Percentiles rank a stretch among this genome's conserved stretches.
phyloP scores from a whole-genome alignment of 208 protist species.

The Kentomonas sorsogonicus region DNA sequence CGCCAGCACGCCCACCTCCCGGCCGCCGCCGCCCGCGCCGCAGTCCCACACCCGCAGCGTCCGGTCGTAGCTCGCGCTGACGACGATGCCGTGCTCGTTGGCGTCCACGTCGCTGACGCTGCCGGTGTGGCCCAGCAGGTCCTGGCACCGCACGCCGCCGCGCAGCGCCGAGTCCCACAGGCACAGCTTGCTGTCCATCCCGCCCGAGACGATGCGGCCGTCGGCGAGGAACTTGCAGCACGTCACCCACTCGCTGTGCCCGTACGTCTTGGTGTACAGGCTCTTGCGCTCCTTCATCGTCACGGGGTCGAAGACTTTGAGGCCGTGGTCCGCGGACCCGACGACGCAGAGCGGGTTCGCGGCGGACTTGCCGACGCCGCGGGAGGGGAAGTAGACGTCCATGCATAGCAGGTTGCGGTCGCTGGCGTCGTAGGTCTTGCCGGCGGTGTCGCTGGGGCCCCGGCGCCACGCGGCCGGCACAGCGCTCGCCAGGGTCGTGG shows the following conservation, averaged over 20 bases:
- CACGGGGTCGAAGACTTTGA: conserved; percentile 75
- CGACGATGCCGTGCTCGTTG: conserved; percentile 19
- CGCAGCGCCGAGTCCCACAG: conserved; percentile 58
- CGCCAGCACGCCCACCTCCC: conserved; percentile 44
- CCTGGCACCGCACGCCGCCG: conserved; percentile 53
- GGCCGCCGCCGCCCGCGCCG: conserved; percentile 18
- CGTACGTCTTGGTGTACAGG: conserved; percentile 70
- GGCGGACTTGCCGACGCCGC: not conserved
- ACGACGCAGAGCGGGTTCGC: conserved; percentile 45
- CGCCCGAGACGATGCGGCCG: conserved; percentile 72
- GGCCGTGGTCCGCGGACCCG: conserved; percentile 80
- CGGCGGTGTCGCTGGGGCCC: conserved; percentile 43
- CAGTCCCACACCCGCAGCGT: conserved; percentile 79
- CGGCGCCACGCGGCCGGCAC: too few species aligned
- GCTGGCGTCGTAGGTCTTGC: conserved; percentile 63
- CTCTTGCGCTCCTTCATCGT: conserved; percentile 43
- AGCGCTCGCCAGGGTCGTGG: too few species aligned
- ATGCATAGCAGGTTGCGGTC: conserved; percentile 85
- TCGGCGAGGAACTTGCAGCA: conserved; percentile 60
- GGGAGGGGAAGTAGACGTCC: conserved; percentile 39
- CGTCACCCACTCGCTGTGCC: conserved; percentile 89
- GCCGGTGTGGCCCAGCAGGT: conserved; percentile 74
- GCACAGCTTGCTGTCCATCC: conserved; percentile 89
- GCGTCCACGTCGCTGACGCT: conserved; percentile 82
- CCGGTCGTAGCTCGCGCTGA: conserved; percentile 83